phyloP scores from a whole-genome alignment of 116 monocot species.

The Iris pallida region DNA sequence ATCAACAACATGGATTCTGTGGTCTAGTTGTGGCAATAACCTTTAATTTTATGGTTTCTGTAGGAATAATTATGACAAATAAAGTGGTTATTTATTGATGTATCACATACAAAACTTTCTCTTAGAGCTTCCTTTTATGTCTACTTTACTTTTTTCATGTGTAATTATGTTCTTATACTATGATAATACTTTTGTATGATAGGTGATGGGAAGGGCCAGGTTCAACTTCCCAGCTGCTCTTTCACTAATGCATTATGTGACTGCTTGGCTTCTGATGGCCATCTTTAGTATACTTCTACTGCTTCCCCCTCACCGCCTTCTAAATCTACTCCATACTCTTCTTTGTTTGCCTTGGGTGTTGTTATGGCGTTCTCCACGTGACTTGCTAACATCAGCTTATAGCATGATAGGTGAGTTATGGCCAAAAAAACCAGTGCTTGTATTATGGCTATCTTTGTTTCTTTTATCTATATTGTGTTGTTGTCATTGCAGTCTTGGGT shows the following conservation, averaged over 20 bases:
- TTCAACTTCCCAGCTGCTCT: conserved; percentile 85
- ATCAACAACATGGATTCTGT: conserved; percentile 64
- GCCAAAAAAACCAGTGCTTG: neutral
- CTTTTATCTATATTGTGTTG: neutral
- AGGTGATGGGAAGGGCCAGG: conserved; percentile 82
- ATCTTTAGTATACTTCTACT: conserved; percentile 50
- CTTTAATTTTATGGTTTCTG: conserved; percentile 74
- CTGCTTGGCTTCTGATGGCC: conserved; percentile 75
- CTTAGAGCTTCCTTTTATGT: neutral
- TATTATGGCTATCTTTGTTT: neutral
- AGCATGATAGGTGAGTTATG: conserved; percentile 65
- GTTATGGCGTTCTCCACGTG: conserved; percentile 88
- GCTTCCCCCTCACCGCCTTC: conserved; percentile 76
- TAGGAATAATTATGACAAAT: conserved; percentile 80
- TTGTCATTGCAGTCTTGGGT: conserved; percentile 55
- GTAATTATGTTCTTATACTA: neutral
- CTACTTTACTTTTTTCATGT: neutral
- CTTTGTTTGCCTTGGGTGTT: conserved; percentile 68
- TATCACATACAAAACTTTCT: neutral
- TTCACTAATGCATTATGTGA: conserved; percentile 65
- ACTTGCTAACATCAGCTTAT: conserved; percentile 76
- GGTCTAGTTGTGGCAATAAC: conserved; percentile 63
- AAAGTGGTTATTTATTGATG: conserved; percentile 48
- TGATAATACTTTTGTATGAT: neutral
- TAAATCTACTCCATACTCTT: conserved; percentile 77